Base-by-base conservation (phyloP, 257 asterid genomes). In the Paulownia fortunei region DNA sequence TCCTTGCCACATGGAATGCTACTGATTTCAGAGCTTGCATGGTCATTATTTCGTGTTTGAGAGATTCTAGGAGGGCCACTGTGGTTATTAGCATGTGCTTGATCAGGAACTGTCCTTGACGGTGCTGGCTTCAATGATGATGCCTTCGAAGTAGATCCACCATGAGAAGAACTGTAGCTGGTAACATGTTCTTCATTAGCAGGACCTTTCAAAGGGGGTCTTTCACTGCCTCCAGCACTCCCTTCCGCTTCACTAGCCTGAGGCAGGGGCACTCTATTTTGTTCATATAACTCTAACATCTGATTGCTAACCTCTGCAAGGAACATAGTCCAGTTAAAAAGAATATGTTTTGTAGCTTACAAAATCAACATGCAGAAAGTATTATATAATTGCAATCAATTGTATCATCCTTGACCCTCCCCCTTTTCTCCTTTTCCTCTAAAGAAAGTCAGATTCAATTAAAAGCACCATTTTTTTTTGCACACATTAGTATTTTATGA, bases 291-390 rank as follows among this genome's bases (percentile, higher is more conserved):
- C 69, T 91, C 94, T 61, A 89, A 83, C 97, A 91, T 91, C 82
- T 91, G 94, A 73, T 91, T 91, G 91, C 94, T 91, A 46, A 91
- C 94, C 85, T 89, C 97, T 91, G 97, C 91, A 89, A 87, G 77
- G 52, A 77, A 80, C 27, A 79, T 26, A 47, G 18, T 59, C 46
- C 32, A 37, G 62, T 55, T 56, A 42, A 63, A 73, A 51, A 60
- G 62, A 44, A 39, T 10, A 39, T 4, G 24, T 21, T 16, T 16
- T 11, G 41, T 58, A 79, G 8, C 68, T 56, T 78, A 84, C 11
- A 82, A 41, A 44, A 42, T 73, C 21, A 62, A 62, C 16, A 47
- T 16, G 44, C 58, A 69, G 30, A 58, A 37, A 47, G 6, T n/a
- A 34, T 58, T 55, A 71, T 56, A 47, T 71, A 27, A 70, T n/a